Evolutionary conservation across 73 alveolate species (phyloP).

Genomic region (Tetrahymena borealis): DNA sequence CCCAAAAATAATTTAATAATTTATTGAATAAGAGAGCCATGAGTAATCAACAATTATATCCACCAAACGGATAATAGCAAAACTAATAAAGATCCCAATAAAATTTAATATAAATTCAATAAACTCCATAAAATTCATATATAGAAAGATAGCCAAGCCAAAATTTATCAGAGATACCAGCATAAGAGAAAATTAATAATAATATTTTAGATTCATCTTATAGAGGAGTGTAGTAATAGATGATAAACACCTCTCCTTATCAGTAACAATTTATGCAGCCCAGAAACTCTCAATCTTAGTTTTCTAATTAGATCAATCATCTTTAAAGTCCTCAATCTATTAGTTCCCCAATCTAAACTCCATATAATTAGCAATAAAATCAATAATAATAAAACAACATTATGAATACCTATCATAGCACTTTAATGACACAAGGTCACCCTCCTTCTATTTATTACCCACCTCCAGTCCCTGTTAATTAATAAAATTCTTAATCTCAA

Average conservation of each 20-base stretch:
- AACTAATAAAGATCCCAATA: not conserved
- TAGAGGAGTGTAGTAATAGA: not conserved
- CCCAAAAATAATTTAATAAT: not conserved
- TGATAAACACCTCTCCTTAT: not conserved
- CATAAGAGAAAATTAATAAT: not conserved
- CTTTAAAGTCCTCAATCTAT: not conserved
- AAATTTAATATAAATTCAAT: not conserved
- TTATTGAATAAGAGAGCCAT: not conserved
- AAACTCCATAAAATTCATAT: not conserved
- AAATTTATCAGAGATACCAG: not conserved
- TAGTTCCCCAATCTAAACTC: no score
- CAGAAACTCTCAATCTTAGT: not conserved
- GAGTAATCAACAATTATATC: not conserved
- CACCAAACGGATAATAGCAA: not conserved
- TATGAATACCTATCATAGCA: not conserved
- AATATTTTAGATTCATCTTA: not conserved
- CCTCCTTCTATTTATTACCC: not conserved
- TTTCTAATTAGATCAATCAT: not conserved
- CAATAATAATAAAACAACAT: not conserved
- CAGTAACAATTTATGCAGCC: not conserved
- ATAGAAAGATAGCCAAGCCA: not conserved
- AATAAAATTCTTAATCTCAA: not conserved
- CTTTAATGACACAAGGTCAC: not conserved
- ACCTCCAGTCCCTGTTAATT: not conserved
- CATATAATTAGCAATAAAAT: not conserved